Percentiles rank a stretch among this genome's conserved stretches.
Evolutionary conservation across 176 grass and related monocot genomes (phyloP).

Genomic region (Dendrocalamus sinicus): DNA sequence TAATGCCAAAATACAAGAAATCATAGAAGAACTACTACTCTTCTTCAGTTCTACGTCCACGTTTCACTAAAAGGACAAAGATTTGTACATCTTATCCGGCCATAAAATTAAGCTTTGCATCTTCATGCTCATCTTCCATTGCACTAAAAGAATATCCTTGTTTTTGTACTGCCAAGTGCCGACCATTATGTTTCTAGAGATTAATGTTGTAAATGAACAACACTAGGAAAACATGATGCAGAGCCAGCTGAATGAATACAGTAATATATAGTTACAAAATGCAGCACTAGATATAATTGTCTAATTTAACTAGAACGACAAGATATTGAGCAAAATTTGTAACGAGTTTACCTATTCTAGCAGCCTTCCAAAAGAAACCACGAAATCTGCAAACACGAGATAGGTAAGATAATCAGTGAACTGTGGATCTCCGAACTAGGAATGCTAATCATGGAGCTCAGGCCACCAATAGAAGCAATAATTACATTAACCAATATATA

Average conservation of each 20-base stretch:
- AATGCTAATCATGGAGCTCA: neutral
- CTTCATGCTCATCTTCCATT: neutral
- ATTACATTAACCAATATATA: neutral
- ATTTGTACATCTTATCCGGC: neutral
- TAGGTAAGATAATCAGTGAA: conserved; percentile 30
- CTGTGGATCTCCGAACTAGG: conserved; percentile 1
- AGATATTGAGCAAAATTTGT: neutral
- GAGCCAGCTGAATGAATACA: neutral
- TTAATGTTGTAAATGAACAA: neutral
- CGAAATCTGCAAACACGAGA: conserved; percentile 51
- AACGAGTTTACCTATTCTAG: conserved; percentile 62
- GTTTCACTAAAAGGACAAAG: neutral
- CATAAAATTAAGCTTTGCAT: neutral
- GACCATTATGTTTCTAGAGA: neutral
- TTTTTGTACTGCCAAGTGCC: neutral
- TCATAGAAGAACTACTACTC: neutral
- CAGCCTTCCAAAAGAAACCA: conserved; percentile 81
- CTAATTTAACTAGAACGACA: neutral
- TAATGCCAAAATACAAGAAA: neutral
- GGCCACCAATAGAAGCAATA: neutral
- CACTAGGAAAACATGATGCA: neutral
- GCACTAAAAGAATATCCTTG: neutral
- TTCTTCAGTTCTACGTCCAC: neutral
- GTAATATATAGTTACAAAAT: conserved; percentile 1
- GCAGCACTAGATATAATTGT: neutral